phyloP scores from a whole-genome alignment of 345 rosid species.

The Camelina neglecta region DNA sequence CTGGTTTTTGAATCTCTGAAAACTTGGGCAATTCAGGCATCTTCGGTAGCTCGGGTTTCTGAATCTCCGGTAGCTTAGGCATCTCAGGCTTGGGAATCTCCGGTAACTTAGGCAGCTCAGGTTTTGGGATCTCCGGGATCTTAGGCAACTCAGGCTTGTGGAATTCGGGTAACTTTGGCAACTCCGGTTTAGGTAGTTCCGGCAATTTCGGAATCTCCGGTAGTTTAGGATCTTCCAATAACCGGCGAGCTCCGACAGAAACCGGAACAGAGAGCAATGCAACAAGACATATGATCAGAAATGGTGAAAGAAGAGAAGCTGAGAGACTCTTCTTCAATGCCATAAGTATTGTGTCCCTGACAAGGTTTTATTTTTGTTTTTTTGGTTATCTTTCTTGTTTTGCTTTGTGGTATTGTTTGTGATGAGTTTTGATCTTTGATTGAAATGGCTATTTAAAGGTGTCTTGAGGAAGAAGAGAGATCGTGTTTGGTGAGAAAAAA shows the following conservation, averaged over 20 bases:
- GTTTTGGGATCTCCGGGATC: neutral
- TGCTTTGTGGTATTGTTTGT: neutral
- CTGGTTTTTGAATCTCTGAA: slow-evolving; percentile 1
- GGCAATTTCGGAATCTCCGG: slow-evolving; percentile 11
- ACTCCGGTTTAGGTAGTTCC: neutral
- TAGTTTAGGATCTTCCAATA: slow-evolving; percentile 24
- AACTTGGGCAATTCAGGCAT: neutral
- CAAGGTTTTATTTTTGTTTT: neutral
- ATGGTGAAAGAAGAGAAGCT: slow-evolving; percentile 19
- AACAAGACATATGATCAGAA: slow-evolving; percentile 11
- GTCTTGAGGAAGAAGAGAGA: neutral
- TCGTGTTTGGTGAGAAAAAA: slow-evolving; percentile 24
- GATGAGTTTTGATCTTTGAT: slow-evolving; percentile 8
- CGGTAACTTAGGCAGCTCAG: neutral
- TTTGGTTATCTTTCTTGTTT: neutral
- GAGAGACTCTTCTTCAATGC: slow-evolving; percentile 6
- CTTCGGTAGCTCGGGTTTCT: neutral
- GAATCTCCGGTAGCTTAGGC: slow-evolving; percentile 7
- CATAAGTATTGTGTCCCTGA: neutral
- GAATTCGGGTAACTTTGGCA: neutral
- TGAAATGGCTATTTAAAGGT: neutral
- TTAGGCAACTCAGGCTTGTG: neutral
- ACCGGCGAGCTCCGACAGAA: slow-evolving; percentile 16
- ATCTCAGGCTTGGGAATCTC: neutral
- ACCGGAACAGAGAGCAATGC: slow-evolving; percentile 13